A percentile compares a stretch with the other conserved stretches of the same genome.
These are phyloP conservation scores for Sedum album DNA, from an alignment of 164 flowering plant species.

Conservation along the genomic window DNA sequence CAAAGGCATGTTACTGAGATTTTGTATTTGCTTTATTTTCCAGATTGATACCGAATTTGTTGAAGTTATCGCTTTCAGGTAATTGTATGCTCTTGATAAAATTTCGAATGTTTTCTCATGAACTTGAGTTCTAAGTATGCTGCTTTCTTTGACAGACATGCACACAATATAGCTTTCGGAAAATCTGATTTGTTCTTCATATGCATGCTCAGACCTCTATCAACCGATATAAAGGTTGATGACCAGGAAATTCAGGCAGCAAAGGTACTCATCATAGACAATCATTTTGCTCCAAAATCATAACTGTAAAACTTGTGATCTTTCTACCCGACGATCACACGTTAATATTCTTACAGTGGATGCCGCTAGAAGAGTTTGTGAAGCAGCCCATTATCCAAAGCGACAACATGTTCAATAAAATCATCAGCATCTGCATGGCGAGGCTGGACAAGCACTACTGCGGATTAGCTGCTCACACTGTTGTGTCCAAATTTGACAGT, in stretches of 20 bases:
- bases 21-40: conserved; percentile 10
- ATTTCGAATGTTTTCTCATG: not conserved
- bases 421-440: conserved; percentile 61
- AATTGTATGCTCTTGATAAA: not conserved
- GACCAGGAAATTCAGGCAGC: conserved; percentile 74
- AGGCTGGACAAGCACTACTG: conserved; percentile 55
- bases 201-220: conserved; percentile 68
- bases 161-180: conserved; percentile 62
- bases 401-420: conserved; percentile 71
- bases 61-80: conserved; percentile 92
- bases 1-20: not conserved
- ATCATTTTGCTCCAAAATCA: not conserved
- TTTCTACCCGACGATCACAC: not conserved
- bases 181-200: conserved; percentile 86
- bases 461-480: conserved; percentile 49
- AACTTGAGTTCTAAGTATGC: not conserved
- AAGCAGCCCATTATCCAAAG: conserved; percentile 52
- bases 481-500: conserved; percentile 70
- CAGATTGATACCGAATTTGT: conserved; percentile 85
- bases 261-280: conserved; percentile 35
- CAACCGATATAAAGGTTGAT: conserved; percentile 50
- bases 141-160: conserved; percentile 50
- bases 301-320: not conserved
- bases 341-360: conserved; percentile 53
- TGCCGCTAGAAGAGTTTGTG: conserved; percentile 69